phyloP scores from a whole-genome alignment of 169 alveolate species.

The Ichthyophthirius multifiliis region DNA sequence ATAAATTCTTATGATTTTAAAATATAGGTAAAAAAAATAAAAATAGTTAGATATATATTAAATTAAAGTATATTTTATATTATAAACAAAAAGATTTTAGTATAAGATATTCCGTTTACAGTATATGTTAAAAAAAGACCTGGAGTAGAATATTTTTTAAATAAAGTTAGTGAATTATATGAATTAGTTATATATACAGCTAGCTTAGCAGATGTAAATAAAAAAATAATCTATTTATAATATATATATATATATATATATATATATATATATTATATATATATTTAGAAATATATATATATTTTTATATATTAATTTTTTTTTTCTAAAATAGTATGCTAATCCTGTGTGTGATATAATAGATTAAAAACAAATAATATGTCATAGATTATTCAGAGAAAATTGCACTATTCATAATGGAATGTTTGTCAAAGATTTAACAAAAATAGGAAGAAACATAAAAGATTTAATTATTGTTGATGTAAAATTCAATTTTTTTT shows the following conservation, averaged over 20 bases:
- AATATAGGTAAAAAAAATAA: background rate
- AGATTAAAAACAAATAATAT: constrained; percentile 31
- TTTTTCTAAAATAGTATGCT: constrained; percentile 56
- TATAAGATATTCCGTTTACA: constrained; percentile 12
- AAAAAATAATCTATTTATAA: background rate
- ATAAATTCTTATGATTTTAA: constrained; percentile 48
- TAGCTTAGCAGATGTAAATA: constrained; percentile 41
- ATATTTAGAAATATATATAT: background rate
- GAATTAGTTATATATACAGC: constrained; percentile 82
- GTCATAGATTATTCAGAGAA: constrained; percentile 58
- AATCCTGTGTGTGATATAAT: constrained; percentile 66
- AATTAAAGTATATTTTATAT: too few relatives aligned
- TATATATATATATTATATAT: too few relatives aligned
- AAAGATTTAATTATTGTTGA: constrained; percentile 87
- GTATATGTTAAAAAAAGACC: constrained; percentile 48
- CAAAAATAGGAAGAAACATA: constrained; percentile 84
- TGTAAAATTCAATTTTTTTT: constrained; percentile 20
- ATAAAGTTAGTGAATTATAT: constrained; percentile 47
- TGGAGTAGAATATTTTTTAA: constrained; percentile 56
- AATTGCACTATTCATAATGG: constrained; percentile 66
- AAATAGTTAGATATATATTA: too few relatives aligned
- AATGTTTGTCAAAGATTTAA: constrained; percentile 83
- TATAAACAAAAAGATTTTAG: constrained; percentile 27
- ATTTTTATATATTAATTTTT: background rate
- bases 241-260: background rate